Percentiles rank a stretch among this genome's conserved stretches.
These are phyloP conservation scores for Vaucheria bursata DNA, from an alignment of 352 stramenopile genomes.

Conservation along the genomic window DNA sequence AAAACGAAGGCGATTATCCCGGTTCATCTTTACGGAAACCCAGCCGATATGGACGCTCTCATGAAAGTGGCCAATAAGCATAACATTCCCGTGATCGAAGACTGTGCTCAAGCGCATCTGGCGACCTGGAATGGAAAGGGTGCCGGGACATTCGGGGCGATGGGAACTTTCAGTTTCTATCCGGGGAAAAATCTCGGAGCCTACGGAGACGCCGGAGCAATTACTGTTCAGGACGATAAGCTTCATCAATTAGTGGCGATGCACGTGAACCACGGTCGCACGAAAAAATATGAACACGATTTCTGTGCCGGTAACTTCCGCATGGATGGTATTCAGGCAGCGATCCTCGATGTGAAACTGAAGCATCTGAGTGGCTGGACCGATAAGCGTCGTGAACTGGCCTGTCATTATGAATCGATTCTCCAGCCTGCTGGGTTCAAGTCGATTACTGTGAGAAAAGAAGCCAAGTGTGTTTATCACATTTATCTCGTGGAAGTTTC, in stretches of 20 bases:
- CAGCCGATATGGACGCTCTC: not conserved
- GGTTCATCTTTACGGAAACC: not conserved
- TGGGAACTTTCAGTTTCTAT: not conserved
- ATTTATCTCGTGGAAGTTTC: no score
- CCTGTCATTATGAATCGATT: no score
- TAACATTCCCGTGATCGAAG: not conserved
- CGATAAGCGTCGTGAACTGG: no score
- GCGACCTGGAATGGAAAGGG: not conserved
- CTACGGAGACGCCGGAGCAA: not conserved
- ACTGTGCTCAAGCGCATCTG: not conserved
- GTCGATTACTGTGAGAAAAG: no score
- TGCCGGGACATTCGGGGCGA: not conserved
- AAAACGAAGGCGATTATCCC: not conserved
- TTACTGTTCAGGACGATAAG: not conserved
- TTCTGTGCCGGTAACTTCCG: not conserved
- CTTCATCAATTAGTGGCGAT: not conserved
- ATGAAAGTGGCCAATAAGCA: not conserved
- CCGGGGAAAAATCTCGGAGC: not conserved
- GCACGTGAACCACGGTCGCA: not conserved
- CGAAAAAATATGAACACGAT: not conserved
- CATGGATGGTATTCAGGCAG: not conserved
- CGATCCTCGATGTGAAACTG: not conserved
- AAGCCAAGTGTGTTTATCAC: no score
- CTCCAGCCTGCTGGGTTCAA: no score
- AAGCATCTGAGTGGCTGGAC: no score